Evolutionary conservation across 2,329 filamentous ascomycete genomes (phyloP).

Genomic region (Stemphylium lycopersici): DNA sequence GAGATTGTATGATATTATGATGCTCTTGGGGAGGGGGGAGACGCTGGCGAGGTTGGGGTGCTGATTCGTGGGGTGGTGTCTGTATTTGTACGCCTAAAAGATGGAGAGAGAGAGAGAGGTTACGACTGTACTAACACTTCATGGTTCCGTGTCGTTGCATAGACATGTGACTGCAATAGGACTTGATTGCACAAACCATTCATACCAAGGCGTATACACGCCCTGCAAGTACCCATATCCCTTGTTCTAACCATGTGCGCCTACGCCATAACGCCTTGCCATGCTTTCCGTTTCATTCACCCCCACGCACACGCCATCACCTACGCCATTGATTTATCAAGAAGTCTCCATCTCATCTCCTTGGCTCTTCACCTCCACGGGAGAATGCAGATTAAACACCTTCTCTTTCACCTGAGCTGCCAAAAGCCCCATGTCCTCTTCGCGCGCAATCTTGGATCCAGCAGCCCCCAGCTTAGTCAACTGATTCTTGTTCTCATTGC

Average conservation of each 20-base stretch:
- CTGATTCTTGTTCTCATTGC: conserved; percentile 40
- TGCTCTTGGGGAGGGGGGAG: conserved; percentile 42
- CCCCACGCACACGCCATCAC: not conserved
- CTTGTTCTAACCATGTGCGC: no score
- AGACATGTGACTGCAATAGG: no score
- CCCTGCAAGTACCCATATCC: no score
- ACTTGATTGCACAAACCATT: no score
- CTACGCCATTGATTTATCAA: no score
- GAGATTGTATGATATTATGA: conserved; percentile 45
- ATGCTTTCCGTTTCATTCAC: conserved; percentile 3
- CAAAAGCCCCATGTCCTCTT: conserved; percentile 68
- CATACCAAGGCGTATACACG: no score
- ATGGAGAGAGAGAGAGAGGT: no score
- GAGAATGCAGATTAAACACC: conserved; percentile 55
- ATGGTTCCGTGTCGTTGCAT: no score
- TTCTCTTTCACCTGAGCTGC: conserved; percentile 68
- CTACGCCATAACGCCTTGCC: conserved; percentile 14
- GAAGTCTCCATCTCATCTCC: conserved; percentile 42
- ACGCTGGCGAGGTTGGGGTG: conserved; percentile 36
- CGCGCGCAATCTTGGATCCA: conserved; percentile 65
- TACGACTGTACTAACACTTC: no score
- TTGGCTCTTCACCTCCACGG: conserved; percentile 14
- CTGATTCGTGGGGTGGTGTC: not conserved
- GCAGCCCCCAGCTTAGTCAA: conserved; percentile 67
- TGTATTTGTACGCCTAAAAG: not conserved